phyloP scores from a whole-genome alignment of 345 rosid genomes.

The Salix dunnii region DNA sequence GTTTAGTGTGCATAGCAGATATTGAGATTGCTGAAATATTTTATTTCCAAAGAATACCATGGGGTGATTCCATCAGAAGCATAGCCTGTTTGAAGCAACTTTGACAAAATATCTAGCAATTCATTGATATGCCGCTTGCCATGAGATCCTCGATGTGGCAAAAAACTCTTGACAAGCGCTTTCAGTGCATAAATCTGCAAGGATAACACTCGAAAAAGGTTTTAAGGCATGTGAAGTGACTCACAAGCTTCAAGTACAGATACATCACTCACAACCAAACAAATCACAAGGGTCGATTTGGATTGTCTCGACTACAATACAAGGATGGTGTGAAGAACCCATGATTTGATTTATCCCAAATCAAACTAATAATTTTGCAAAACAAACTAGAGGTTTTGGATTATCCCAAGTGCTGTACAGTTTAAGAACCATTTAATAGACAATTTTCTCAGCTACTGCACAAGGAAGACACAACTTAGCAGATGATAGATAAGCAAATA shows the following conservation, averaged over 20 bases:
- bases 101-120: slow-evolving; percentile 48
- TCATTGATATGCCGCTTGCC: slow-evolving; percentile 46
- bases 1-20: background rate
- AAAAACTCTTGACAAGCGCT: slow-evolving; percentile 73
- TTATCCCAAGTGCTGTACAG: background rate
- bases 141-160: slow-evolving; percentile 57
- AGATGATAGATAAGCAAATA: background rate
- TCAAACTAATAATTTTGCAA: no score
- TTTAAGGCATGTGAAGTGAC: background rate
- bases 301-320: background rate
- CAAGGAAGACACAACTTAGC: background rate
- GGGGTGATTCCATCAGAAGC: slow-evolving; percentile 30
- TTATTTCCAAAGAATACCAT: slow-evolving; percentile 41
- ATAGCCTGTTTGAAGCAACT: slow-evolving; percentile 53
- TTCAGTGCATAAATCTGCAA: slow-evolving; percentile 83
- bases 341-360: background rate
- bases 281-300: background rate
- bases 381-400: background rate
- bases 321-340: background rate
- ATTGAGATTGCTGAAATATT: background rate
- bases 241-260: no score
- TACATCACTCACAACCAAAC: no score
- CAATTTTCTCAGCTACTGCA: background rate
- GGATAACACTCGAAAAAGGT: background rate
- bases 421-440: background rate